Evolutionary conservation across 75 land plant genomes (phyloP), one percentile per base, ranked within the genome.

Genomic region (Pinus tabuliformis): DNA sequence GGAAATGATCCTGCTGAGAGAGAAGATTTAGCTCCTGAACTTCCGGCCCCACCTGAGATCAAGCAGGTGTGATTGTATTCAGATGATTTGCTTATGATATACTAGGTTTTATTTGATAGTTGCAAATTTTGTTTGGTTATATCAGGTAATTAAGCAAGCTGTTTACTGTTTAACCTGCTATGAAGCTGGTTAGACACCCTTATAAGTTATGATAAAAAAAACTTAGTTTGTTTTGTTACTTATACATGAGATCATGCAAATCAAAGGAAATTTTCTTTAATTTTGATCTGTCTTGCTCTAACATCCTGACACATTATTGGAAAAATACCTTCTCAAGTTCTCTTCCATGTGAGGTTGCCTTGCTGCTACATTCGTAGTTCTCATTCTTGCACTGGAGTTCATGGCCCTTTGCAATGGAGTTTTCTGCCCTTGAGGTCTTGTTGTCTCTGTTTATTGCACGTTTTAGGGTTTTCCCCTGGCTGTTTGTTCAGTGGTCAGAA

Each of bases 21-120:
- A 36, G 96, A 92, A 61, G 99, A 97, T 70, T 76, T 92, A 76
- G 92, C 80, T 57, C 98, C 96, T 78, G 99, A 97, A 80, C 86
- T 93, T 77, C 99, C 96, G 57, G 96, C 99, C 56, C 99, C 99
- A 61, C 98, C 98, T 4, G 98, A 95, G 86, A 95, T 97, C 74
- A 97, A 97, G 77, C 87, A 91, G 96, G 99, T 89, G 16, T 37
- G 39, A 20, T 77, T 59, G 56, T 22, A 33, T 37, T 24, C 2
- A 42, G 16, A 36, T 72, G 11, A 30, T 37, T 42, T 57, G 37
- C 33, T 65, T 37, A 15, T 4, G 37, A 62, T 20, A 56, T 73
- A 52, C 62, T 74, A 33, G 30, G 42, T 74, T 60, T 63, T 59
- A 26, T 74, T 30, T 18, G 15, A 62, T 64, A 22, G 65, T 22